Conservation (phyloP, 306 rosid genomes). For the Cicer judaicum region DNA sequence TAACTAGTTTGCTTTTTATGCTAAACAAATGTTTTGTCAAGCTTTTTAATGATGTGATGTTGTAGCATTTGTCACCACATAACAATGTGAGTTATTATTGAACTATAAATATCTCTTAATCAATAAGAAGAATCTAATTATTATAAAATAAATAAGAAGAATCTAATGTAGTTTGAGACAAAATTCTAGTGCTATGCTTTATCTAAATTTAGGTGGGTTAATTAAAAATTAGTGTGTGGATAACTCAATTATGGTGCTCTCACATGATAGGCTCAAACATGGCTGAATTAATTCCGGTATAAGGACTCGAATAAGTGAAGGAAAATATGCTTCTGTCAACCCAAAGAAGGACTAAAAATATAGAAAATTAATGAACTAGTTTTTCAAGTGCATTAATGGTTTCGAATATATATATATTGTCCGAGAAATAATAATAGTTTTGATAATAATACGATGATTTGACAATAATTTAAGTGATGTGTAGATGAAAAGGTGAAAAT, state of each 20-base stretch:
- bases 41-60: not conserved
- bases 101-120: not conserved
- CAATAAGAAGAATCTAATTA: not conserved
- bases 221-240: conserved; percentile 8
- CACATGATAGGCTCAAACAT: not conserved
- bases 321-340: not conserved
- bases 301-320: not conserved
- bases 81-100: not conserved
- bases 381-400: too few relatives aligned
- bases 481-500: too few relatives aligned
- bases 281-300: not conserved
- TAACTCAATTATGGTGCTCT: conserved; percentile 14
- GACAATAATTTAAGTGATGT: too few relatives aligned
- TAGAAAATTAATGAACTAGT: too few relatives aligned
- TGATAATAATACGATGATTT: too few relatives aligned
- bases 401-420: too few relatives aligned
- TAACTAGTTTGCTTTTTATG: not conserved
- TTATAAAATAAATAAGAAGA: not conserved
- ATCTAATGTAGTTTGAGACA: not conserved
- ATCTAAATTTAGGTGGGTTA: not conserved
- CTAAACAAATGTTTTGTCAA: not conserved
- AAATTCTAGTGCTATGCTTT: not conserved
- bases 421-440: too few relatives aligned
- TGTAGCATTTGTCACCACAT: not conserved
- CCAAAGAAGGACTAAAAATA: not conserved